A percentile compares a stretch with the other conserved stretches of the same genome.
Evolutionary conservation across 495 filamentous ascomycete genomes (phyloP).

Genomic region (Neohortaea acidophila): DNA sequence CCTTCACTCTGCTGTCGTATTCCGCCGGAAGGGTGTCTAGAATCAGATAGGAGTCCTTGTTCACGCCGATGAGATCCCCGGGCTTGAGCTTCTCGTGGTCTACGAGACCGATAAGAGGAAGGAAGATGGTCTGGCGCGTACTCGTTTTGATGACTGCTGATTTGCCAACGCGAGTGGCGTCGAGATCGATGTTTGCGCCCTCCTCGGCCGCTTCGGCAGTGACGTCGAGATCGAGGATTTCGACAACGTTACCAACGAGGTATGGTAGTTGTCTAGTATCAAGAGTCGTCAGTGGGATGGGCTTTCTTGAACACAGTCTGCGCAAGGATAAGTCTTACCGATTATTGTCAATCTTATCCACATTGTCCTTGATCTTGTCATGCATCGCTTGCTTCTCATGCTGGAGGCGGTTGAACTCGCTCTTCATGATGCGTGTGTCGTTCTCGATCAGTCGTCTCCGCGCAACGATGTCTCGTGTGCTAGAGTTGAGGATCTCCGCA

Average conservation of each 20-base stretch:
- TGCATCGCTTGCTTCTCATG: conserved; percentile 91
- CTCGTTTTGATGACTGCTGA: conserved; percentile 99
- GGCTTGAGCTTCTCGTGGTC: conserved; percentile 87
- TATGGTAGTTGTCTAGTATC: conserved; percentile 77
- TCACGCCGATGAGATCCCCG: conserved; percentile 92
- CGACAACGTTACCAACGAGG: conserved; percentile 94
- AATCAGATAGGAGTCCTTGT: conserved; percentile 99
- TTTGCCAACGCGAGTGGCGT: conserved; percentile 92
- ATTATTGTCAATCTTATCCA: conserved; percentile 98
- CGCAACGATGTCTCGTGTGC: conserved; percentile 85
- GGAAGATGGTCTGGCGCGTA: conserved; percentile 95
- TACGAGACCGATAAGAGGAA: conserved; percentile 92
- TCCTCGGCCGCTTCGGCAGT: conserved; percentile 92
- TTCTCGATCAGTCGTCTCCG: conserved; percentile 82
- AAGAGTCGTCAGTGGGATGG: neutral
- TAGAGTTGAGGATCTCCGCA: conserved; percentile 74
- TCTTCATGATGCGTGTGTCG: conserved; percentile 95
- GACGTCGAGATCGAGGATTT: conserved; percentile 90
- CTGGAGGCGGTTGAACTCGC: conserved; percentile 82
- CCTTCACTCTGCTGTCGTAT: conserved; percentile 97
- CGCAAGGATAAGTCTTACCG: conserved; percentile 41
- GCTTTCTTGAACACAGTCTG: neutral
- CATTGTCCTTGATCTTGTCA: conserved; percentile 97
- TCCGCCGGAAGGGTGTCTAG: conserved; percentile 96
- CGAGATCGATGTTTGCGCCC: conserved; percentile 94